Evolutionary conservation across 2,329 filamentous ascomycete genomes (phyloP).

Genomic region (Nigrospora osmanthi): DNA sequence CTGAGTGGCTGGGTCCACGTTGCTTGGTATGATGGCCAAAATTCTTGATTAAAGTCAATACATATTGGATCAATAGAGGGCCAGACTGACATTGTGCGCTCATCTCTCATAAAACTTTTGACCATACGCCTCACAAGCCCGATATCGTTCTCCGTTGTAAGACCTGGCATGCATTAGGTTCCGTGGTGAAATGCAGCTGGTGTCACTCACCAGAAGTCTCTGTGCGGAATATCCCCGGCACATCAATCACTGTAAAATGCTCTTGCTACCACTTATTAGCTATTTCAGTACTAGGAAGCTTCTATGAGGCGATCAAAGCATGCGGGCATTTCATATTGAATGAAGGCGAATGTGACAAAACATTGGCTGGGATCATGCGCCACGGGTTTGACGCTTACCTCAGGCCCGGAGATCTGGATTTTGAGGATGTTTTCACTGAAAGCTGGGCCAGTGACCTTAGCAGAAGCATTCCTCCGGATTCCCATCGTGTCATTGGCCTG

Average conservation of each 20-base stretch:
- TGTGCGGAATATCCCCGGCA: constrained; percentile 43
- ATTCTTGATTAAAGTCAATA: constrained; percentile 9
- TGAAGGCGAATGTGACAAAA: too few species aligned
- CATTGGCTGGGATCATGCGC: too few species aligned
- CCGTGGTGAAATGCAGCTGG: too few species aligned
- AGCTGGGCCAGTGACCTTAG: constrained; percentile 8
- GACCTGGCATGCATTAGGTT: constrained; percentile 12
- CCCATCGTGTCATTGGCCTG: too few species aligned
- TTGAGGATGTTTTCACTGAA: constrained; percentile 40
- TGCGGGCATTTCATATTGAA: too few species aligned
- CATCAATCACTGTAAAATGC: constrained; percentile 45
- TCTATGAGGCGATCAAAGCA: too few species aligned
- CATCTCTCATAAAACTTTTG: constrained; percentile 33
- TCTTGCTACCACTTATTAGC: constrained; percentile 19
- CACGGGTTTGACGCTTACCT: constrained; percentile 14
- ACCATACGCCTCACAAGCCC: constrained; percentile 38
- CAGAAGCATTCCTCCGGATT: too few species aligned
- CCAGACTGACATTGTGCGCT: constrained; percentile 32
- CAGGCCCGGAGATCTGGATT: constrained; percentile 36
- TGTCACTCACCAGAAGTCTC: constrained; percentile 21
- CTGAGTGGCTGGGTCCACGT: constrained; percentile 29
- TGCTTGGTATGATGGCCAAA: constrained; percentile 24
- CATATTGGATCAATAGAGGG: too few species aligned
- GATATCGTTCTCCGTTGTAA: constrained; percentile 37
- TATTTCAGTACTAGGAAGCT: too few species aligned